phyloP scores from a whole-genome alignment of 2,329 filamentous ascomycete species.

The Exophiala phaeomuriformis region DNA sequence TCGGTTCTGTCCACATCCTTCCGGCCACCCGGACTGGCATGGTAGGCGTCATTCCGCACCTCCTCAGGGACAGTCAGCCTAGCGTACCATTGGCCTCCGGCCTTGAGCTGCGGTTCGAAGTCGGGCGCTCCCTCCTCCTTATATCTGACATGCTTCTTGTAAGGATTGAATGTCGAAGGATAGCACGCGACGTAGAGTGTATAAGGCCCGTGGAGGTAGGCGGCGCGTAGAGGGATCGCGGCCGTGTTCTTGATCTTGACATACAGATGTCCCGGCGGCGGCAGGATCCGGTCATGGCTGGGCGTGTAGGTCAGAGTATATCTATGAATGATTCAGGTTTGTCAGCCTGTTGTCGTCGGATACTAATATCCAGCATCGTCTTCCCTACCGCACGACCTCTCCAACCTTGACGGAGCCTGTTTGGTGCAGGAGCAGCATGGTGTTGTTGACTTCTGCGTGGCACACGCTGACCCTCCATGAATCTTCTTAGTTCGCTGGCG shows the following conservation, averaged over 20 bases:
- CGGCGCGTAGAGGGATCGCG: slow-evolving; percentile 80
- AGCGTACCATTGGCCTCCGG: slow-evolving; percentile 78
- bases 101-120: slow-evolving; percentile 94
- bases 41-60: slow-evolving; percentile 45
- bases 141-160: slow-evolving; percentile 64
- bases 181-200: slow-evolving; percentile 77
- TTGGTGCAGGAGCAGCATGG: slow-evolving; percentile 87
- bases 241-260: slow-evolving; percentile 89
- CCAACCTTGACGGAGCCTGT: slow-evolving; percentile 87
- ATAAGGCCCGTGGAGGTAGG: slow-evolving; percentile 94
- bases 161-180: slow-evolving; percentile 74
- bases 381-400: slow-evolving; percentile 72
- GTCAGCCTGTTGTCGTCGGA: not conserved
- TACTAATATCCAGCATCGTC: not conserved
- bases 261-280: slow-evolving; percentile 70
- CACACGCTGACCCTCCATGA: not conserved
- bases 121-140: slow-evolving; percentile 71
- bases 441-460: slow-evolving; percentile 26
- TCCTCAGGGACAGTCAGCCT: slow-evolving; percentile 71
- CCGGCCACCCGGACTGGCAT: not conserved
- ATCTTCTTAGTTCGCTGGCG: not conserved
- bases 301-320: slow-evolving; percentile 89
- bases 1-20: slow-evolving; percentile 38
- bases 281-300: slow-evolving; percentile 78
- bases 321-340: slow-evolving; percentile 31